Evolutionary conservation across 306 rosid species (phyloP).

Genomic region (Morella rubra): DNA sequence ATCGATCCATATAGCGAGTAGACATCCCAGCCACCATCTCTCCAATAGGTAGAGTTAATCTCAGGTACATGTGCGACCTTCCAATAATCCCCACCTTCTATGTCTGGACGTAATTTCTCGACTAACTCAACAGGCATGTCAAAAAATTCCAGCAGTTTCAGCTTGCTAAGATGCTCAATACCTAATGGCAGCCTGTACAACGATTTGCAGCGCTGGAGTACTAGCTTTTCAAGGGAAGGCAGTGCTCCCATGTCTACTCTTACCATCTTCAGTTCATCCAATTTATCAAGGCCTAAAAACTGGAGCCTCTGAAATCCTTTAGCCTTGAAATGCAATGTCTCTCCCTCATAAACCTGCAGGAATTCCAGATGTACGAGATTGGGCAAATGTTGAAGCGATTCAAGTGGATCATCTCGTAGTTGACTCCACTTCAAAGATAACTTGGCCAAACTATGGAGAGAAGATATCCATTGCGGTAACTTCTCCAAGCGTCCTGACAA

Average conservation of each 20-base stretch:
- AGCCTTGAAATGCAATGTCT: conserved; percentile 45
- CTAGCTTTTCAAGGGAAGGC: conserved; percentile 57
- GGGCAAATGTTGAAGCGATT: conserved; percentile 37
- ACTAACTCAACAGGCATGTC: conserved; percentile 62
- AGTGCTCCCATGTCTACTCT: conserved; percentile 53
- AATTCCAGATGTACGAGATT: conserved; percentile 51
- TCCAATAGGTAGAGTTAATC: conserved; percentile 59
- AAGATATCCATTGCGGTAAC: conserved; percentile 38
- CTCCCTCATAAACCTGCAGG: conserved; percentile 51
- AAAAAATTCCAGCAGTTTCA: conserved; percentile 54
- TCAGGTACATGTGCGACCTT: conserved; percentile 56
- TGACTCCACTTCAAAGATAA: conserved; percentile 32
- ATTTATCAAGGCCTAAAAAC: conserved; percentile 55
- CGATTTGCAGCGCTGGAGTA: conserved; percentile 49
- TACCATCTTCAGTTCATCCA: conserved; percentile 48
- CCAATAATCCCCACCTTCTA: conserved; percentile 46
- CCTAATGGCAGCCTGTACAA: conserved; percentile 58
- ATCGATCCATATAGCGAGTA: conserved; percentile 29
- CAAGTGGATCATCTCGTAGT: conserved; percentile 38
- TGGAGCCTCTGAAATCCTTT: conserved; percentile 59
- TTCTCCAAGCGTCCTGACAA: conserved; percentile 33
- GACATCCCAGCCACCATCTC: conserved; percentile 69
- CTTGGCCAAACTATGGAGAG: conserved; percentile 25
- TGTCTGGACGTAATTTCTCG: conserved; percentile 44
- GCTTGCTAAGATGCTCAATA: conserved; percentile 45